Percentiles rank a stretch among this genome's conserved stretches.
These are phyloP conservation scores for Tricladium varicosporioides DNA, from an alignment of 2,329 filamentous ascomycete species.

Conservation along the genomic window DNA sequence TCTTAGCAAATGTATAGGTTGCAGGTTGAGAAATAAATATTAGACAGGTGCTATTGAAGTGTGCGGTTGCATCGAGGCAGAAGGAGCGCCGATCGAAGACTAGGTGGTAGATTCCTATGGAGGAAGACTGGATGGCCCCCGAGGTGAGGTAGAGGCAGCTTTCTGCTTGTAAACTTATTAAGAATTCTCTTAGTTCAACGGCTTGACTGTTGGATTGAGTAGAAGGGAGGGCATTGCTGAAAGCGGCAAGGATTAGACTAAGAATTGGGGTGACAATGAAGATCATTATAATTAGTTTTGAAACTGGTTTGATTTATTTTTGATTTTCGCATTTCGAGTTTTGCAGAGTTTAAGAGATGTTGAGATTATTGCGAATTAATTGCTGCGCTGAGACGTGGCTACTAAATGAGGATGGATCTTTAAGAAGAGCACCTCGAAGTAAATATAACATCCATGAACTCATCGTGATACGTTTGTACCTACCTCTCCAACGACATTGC, in stretches of 20 bases:
- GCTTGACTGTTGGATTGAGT: neutral
- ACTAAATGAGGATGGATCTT: too few relatives aligned
- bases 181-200: neutral
- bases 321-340: too few relatives aligned
- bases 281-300: neutral
- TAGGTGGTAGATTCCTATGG: constrained; percentile 2
- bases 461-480: neutral
- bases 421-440: too few relatives aligned
- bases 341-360: too few relatives aligned
- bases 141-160: neutral
- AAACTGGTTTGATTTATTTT: neutral
- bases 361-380: too few relatives aligned
- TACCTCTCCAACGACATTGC: neutral
- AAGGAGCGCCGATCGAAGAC: constrained; percentile 4
- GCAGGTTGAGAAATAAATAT: neutral
- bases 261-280: neutral
- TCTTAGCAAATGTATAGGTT: neutral
- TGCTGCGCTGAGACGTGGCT: too few relatives aligned
- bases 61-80: constrained; percentile 7
- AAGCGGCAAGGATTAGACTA: neutral
- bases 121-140: neutral
- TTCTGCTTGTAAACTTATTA: neutral
- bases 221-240: neutral
- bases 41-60: neutral
- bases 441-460: neutral